phyloP scores from a whole-genome alignment of 1,284 basidiomycete species.

The Fomitopsis pinicola region DNA sequence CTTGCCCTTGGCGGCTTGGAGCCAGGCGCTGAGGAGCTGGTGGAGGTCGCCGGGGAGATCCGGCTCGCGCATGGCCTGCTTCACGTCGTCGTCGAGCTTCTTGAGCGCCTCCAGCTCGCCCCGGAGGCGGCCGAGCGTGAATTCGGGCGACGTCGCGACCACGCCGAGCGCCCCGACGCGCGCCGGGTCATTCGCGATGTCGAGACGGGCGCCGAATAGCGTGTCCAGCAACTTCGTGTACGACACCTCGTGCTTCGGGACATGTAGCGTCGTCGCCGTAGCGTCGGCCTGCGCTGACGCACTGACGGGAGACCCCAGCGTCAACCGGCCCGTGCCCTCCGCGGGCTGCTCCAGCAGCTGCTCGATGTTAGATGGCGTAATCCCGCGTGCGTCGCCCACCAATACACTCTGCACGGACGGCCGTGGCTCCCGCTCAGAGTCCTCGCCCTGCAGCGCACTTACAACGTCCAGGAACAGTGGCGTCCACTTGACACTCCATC shows the following conservation, averaged over 20 bases:
- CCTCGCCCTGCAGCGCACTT: slow-evolving; percentile 60
- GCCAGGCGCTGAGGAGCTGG: slow-evolving; percentile 70
- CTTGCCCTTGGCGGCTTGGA: slow-evolving; percentile 59
- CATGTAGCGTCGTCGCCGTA: slow-evolving; percentile 38
- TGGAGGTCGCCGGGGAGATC: slow-evolving; percentile 59
- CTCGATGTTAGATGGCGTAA: slow-evolving; percentile 42
- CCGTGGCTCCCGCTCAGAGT: slow-evolving; percentile 38
- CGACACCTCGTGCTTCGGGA: slow-evolving; percentile 87
- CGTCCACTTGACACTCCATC: slow-evolving; percentile 83
- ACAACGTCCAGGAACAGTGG: slow-evolving; percentile 85
- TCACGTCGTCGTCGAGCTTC: slow-evolving; percentile 59
- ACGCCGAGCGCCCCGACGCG: slow-evolving; percentile 66
- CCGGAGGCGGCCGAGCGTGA: slow-evolving; percentile 87
- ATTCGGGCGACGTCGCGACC: slow-evolving; percentile 86
- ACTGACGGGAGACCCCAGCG: slow-evolving; percentile 36
- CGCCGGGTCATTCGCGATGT: slow-evolving; percentile 82
- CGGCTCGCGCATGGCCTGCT: slow-evolving; percentile 51
- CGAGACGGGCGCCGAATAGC: slow-evolving; percentile 80
- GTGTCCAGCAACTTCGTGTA: slow-evolving; percentile 89
- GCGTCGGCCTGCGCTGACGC: slow-evolving; percentile 10
- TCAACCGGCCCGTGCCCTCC: slow-evolving; percentile 36
- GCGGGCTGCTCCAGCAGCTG: slow-evolving; percentile 43
- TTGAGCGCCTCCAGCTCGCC: slow-evolving; percentile 74
- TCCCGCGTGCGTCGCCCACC: slow-evolving; percentile 46
- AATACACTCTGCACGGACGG: slow-evolving; percentile 59